Percentiles rank a stretch among this genome's conserved stretches.
Conservation (phyloP, 331 rosid species). For the Rhamnella rubrinervis region DNA sequence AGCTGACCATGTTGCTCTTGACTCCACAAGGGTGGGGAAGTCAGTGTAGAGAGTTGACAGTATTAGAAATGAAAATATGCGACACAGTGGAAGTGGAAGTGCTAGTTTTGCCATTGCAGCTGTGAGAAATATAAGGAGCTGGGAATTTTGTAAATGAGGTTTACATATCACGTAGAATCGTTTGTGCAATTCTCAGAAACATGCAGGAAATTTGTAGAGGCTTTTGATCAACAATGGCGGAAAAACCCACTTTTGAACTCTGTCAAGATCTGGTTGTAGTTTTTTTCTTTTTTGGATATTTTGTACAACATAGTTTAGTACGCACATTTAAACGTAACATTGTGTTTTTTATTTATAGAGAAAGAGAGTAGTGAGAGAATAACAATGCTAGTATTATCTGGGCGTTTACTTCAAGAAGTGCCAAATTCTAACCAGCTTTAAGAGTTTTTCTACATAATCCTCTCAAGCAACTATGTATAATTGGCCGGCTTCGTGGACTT, state of each 20-base stretch:
- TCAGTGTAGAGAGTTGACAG: neutral
- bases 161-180: neutral
- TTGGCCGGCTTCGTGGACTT: neutral
- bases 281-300: neutral
- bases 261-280: neutral
- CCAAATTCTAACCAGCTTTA: no score
- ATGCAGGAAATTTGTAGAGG: neutral
- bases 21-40: no score
- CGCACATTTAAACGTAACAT: neutral
- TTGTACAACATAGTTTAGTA: slow-evolving; percentile 12
- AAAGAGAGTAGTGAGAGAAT: no score
- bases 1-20: neutral
- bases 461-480: neutral
- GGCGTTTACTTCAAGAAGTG: no score
- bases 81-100: neutral
- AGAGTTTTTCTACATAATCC: neutral
- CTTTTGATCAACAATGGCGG: neutral
- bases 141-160: neutral
- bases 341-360: no score
- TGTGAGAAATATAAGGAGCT: neutral
- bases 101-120: neutral
- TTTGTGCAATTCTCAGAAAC: neutral
- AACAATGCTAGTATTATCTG: no score
- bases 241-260: neutral
- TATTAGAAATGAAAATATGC: neutral